Evolutionary conservation across 2,329 filamentous ascomycete genomes (phyloP).

Genomic region (Ilyonectria mors-panacis): DNA sequence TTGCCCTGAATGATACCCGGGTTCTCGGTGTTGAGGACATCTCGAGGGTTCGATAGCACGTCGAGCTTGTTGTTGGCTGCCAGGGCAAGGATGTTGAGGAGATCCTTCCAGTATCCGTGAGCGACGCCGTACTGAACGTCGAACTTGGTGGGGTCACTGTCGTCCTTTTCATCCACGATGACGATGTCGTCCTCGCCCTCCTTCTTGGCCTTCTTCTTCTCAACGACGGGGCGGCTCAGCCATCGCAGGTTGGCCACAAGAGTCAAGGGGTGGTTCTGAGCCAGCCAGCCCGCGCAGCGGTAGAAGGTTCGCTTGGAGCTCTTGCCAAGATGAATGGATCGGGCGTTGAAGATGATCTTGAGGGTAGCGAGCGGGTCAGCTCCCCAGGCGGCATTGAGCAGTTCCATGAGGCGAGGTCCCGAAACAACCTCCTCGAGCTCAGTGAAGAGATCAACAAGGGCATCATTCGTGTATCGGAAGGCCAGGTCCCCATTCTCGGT

Average conservation of each 20-base stretch:
- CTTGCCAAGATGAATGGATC: slow-evolving; percentile 75
- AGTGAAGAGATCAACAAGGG: slow-evolving; percentile 68
- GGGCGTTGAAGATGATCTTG: slow-evolving; percentile 72
- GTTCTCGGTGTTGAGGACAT: slow-evolving; percentile 58
- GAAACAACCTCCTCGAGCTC: slow-evolving; percentile 62
- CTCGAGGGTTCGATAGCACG: slow-evolving; percentile 55
- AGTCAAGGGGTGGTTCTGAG: slow-evolving; percentile 67
- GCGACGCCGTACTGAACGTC: slow-evolving; percentile 65
- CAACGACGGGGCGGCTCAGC: slow-evolving; percentile 69
- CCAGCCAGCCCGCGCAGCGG: slow-evolving; percentile 69
- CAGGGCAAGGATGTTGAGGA: slow-evolving; percentile 70
- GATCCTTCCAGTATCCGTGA: slow-evolving; percentile 75
- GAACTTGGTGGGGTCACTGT: slow-evolving; percentile 54
- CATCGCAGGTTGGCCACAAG: slow-evolving; percentile 68
- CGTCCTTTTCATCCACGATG: slow-evolving; percentile 51
- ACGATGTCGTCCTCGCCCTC: slow-evolving; percentile 55
- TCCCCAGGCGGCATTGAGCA: slow-evolving; percentile 66
- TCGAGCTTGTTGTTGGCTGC: slow-evolving; percentile 64
- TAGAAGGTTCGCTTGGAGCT: slow-evolving; percentile 64
- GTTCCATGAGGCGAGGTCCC: slow-evolving; percentile 53
- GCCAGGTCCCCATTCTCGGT: slow-evolving; percentile 68
- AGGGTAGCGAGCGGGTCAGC: slow-evolving; percentile 64
- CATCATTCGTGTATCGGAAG: slow-evolving; percentile 60
- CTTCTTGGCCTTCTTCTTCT: slow-evolving; percentile 68
- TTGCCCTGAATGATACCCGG: slow-evolving; percentile 43